phyloP scores from a whole-genome alignment of 805 yeast species.

The Kuraishia molischiana region DNA sequence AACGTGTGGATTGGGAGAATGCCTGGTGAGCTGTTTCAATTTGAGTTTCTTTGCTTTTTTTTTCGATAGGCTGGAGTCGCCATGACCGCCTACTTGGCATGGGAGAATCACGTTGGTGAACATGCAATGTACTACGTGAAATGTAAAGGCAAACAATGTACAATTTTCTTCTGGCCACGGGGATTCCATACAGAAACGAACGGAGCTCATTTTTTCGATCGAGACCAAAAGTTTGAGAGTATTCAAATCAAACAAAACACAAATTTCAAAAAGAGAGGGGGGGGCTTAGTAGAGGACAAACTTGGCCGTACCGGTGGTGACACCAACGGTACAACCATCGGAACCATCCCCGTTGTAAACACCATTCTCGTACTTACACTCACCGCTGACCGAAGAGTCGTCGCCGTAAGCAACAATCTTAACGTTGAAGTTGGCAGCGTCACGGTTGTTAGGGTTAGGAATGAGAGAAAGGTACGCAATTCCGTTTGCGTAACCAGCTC shows the following conservation, averaged over 20 bases:
- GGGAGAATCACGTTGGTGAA: no score
- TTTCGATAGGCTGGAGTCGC: no score
- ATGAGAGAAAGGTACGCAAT: conserved; percentile 60
- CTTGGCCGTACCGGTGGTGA: conserved; percentile 73
- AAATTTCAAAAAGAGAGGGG: no score
- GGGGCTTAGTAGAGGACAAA: conserved; percentile 71
- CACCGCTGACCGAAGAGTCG: conserved; percentile 55
- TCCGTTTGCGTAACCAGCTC: conserved; percentile 62
- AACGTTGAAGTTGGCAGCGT: conserved; percentile 56
- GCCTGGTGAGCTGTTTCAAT: no score
- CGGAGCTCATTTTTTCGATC: neutral
- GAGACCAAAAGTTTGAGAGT: neutral
- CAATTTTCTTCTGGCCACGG: no score
- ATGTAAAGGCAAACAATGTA: no score
- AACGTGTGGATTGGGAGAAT: no score
- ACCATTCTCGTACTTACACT: conserved; percentile 77
- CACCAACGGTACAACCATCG: conserved; percentile 92
- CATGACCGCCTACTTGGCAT: no score
- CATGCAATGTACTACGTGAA: no score
- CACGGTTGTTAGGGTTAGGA: conserved; percentile 66
- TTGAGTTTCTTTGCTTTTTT: no score
- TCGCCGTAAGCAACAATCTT: conserved; percentile 68
- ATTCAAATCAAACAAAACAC: neutral
- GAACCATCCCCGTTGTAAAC: conserved; percentile 55
- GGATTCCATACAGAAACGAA: no score